These are phyloP conservation scores for Termitomyces heimii DNA, from an alignment of 768 basidiomycete genomes.

Conservation along the genomic window DNA sequence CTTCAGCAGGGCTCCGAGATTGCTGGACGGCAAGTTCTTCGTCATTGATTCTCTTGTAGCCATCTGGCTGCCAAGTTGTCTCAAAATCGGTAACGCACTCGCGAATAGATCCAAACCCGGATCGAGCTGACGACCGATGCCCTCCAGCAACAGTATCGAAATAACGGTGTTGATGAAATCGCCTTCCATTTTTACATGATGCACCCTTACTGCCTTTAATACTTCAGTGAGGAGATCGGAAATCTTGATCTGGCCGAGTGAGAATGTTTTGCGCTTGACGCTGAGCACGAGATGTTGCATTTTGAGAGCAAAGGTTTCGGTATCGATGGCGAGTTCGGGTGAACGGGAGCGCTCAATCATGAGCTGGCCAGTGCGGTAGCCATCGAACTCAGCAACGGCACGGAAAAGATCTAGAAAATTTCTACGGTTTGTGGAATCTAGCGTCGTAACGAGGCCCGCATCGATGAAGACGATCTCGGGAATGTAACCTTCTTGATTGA, in stretches of 20 bases:
- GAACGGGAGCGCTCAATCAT: constrained; percentile 95
- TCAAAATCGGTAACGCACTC: constrained; percentile 87
- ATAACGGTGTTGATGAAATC: constrained; percentile 99
- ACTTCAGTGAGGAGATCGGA: constrained; percentile 91
- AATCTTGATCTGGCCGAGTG: constrained; percentile 94
- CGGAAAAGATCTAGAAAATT: constrained; percentile 98
- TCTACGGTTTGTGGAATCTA: constrained; percentile 72
- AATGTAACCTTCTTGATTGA: constrained; percentile 70
- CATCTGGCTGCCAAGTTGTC: constrained; percentile 91
- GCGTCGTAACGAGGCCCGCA: constrained; percentile 88
- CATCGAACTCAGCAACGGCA: constrained; percentile 94
- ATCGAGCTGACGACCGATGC: constrained; percentile 92
- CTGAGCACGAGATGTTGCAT: constrained; percentile 94
- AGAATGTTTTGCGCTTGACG: constrained; percentile 96
- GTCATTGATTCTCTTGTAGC: constrained; percentile 56
- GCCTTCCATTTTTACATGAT: constrained; percentile 98
- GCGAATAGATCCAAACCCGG: constrained; percentile 92
- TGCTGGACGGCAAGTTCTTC: constrained; percentile 56
- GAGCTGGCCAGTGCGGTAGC: constrained; percentile 89
- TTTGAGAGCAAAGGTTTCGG: constrained; percentile 94
- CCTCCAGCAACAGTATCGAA: constrained; percentile 88
- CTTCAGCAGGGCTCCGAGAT: constrained; percentile 86
- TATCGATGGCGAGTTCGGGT: constrained; percentile 85
- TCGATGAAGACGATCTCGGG: constrained; percentile 97
- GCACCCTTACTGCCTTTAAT: constrained; percentile 74